Conservation (phyloP, 2,329 filamentous ascomycete genomes). For the Metarhizium rileyi region DNA sequence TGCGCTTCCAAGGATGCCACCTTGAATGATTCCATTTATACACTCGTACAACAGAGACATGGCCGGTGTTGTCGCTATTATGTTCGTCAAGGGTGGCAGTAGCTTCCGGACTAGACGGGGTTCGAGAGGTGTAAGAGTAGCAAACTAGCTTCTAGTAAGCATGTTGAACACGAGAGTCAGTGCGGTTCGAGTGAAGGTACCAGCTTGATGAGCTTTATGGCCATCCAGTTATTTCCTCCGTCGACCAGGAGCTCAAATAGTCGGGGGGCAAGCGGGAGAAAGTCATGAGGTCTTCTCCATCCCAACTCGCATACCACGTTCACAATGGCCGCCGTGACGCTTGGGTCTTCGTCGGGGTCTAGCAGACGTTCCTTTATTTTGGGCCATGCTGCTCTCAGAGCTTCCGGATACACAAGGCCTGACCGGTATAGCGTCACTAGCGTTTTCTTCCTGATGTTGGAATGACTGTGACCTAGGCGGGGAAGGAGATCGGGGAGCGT, state of each 20-base stretch:
- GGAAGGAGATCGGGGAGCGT: conserved; percentile 80
- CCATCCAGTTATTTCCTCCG: conserved; percentile 98
- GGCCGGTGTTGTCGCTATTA: conserved; percentile 88
- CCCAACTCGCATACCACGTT: conserved; percentile 96
- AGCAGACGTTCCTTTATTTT: conserved; percentile 92
- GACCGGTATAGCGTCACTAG: conserved; percentile 89
- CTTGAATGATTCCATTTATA: conserved; percentile 96
- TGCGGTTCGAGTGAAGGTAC: conserved; percentile 32
- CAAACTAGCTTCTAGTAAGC: conserved; percentile 56
- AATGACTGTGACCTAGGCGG: conserved; percentile 74
- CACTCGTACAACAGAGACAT: conserved; percentile 99
- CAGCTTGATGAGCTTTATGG: conserved; percentile 96
- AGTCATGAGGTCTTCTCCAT: conserved; percentile 88
- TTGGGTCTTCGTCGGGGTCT: conserved; percentile 82
- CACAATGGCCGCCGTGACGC: conserved; percentile 89
- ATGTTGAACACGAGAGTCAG: not conserved
- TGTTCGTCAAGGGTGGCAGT: conserved; percentile 77
- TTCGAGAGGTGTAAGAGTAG: conserved; percentile 84
- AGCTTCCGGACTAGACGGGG: conserved; percentile 86
- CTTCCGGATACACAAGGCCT: conserved; percentile 93
- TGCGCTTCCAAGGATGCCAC: conserved; percentile 77
- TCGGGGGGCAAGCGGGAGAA: conserved; percentile 80
- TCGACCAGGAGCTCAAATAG: conserved; percentile 89
- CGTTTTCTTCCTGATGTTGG: conserved; percentile 87
- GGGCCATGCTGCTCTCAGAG: conserved; percentile 84